A percentile compares a stretch with the other conserved stretches of the same genome.
phyloP scores from a whole-genome alignment of 2,329 filamentous ascomycete species.

The Fusarium nisikadoi region DNA sequence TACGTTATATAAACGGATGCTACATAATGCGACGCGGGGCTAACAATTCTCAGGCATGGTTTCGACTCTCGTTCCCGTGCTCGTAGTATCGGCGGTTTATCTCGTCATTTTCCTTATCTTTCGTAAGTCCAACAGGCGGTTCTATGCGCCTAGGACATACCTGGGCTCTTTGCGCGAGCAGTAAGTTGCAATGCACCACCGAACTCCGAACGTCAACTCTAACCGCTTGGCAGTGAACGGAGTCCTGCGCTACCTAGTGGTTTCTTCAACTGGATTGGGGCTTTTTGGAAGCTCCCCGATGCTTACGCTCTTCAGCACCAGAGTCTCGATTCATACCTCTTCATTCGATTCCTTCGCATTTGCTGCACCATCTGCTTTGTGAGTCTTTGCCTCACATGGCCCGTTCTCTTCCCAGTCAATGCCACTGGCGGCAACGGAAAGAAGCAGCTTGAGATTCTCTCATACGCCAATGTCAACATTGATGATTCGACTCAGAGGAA shows the following conservation, averaged over 20 bases:
- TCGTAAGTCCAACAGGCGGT: conserved; percentile 60
- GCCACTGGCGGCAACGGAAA: conserved; percentile 77
- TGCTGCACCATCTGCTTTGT: conserved; percentile 81
- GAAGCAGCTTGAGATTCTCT: conserved; percentile 67
- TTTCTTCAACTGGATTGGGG: conserved; percentile 69
- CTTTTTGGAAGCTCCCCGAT: conserved; percentile 74
- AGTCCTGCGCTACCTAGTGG: conserved; percentile 66
- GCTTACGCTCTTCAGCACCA: conserved; percentile 86
- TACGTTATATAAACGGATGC: conserved; percentile 17
- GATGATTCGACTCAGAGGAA: conserved; percentile 61
- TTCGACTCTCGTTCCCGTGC: conserved; percentile 64
- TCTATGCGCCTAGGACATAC: conserved; percentile 66
- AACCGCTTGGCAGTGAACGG: conserved; percentile 58
- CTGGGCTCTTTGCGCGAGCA: conserved; percentile 60
- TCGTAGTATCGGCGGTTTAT: conserved; percentile 60
- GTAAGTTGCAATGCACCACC: conserved; percentile 50
- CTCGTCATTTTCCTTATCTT: conserved; percentile 62
- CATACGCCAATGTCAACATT: conserved; percentile 56
- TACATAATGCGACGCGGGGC: conserved; percentile 1
- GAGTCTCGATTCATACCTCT: conserved; percentile 88
- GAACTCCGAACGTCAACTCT: conserved; percentile 7
- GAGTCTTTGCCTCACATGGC: conserved; percentile 85
- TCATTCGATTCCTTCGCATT: conserved; percentile 86
- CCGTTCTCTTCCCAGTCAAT: conserved; percentile 85
- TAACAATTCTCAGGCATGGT: conserved; percentile 51